Conservation (phyloP, 2,329 filamentous ascomycete species). For the Penicillium sp. region DNA sequence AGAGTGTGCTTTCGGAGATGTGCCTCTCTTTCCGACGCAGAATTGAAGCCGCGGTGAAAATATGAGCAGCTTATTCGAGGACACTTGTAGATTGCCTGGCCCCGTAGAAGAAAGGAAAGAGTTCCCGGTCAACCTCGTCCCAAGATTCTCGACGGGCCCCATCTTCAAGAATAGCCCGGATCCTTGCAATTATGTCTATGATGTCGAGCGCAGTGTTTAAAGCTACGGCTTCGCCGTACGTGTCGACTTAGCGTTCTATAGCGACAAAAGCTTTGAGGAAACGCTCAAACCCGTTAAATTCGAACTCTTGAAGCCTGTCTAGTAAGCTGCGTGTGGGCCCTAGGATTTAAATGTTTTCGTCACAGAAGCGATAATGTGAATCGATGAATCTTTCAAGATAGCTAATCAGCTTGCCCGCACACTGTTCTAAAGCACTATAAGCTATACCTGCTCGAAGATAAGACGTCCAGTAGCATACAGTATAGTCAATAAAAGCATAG, state of each 20-base stretch:
- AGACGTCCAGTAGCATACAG: not conserved
- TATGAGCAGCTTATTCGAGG: not conserved
- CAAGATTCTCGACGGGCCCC: not conserved
- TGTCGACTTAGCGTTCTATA: not conserved
- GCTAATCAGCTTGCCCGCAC: not conserved
- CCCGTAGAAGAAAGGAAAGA: not conserved
- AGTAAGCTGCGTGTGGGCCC: not conserved
- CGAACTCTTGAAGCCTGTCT: not conserved
- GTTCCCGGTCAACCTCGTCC: not conserved
- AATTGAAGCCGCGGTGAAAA: not conserved
- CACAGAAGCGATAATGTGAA: not conserved
- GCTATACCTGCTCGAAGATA: not conserved
- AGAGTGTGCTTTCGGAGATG: not conserved
- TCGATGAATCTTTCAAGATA: not conserved
- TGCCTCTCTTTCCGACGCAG: not conserved
- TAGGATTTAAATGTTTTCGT: not conserved
- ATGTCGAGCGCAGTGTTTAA: not conserved
- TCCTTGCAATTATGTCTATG: not conserved
- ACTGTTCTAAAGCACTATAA: not conserved
- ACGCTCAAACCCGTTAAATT: not conserved
- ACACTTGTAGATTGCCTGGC: not conserved
- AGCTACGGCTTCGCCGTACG: not conserved
- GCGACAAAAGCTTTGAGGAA: not conserved
- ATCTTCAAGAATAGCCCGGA: not conserved
- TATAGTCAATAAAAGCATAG: not conserved